Conservation (phyloP, 805 yeast genomes). For the Candida stauntonica region DNA sequence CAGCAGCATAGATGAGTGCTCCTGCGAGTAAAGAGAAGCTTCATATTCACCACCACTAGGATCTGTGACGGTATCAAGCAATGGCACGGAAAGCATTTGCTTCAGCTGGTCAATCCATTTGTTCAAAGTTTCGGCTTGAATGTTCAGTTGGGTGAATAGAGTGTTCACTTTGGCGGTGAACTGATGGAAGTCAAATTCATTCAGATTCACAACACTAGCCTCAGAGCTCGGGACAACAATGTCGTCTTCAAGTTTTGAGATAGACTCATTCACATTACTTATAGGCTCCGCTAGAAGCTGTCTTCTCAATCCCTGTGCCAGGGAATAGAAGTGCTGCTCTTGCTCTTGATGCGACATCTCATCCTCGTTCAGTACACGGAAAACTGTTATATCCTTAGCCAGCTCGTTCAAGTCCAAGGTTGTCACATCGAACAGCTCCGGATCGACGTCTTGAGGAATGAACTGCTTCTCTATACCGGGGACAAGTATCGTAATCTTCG, state of each 20-base stretch:
- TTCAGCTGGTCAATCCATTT: constrained; percentile 44
- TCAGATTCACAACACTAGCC: background rate
- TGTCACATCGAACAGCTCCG: constrained; percentile 5
- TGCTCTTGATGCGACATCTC: constrained; percentile 35
- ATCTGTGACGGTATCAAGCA: constrained; percentile 44
- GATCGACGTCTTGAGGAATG: constrained; percentile 15
- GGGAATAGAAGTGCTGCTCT: constrained; percentile 51
- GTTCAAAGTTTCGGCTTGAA: constrained; percentile 48
- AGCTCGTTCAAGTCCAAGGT: constrained; percentile 3
- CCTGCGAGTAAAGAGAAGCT: constrained; percentile 70
- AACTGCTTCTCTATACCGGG: constrained; percentile 23
- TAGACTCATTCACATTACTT: constrained; percentile 9
- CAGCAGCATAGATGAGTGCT: constrained; percentile 54
- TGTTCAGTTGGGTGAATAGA: constrained; percentile 37
- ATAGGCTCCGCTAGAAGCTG: constrained; percentile 40
- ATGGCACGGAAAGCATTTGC: constrained; percentile 42
- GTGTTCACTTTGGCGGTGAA: constrained; percentile 16
- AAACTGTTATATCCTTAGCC: constrained; percentile 23
- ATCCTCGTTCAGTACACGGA: constrained; percentile 23
- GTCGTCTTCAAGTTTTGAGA: constrained; percentile 5
- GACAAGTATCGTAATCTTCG: constrained; percentile 26
- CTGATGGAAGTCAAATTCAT: constrained; percentile 9
- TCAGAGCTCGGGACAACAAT: background rate
- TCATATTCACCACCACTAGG: constrained; percentile 62
- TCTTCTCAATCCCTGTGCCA: constrained; percentile 59